Base-by-base conservation (phyloP, 2,329 filamentous ascomycete species). In the Cladosporium colombiae region DNA sequence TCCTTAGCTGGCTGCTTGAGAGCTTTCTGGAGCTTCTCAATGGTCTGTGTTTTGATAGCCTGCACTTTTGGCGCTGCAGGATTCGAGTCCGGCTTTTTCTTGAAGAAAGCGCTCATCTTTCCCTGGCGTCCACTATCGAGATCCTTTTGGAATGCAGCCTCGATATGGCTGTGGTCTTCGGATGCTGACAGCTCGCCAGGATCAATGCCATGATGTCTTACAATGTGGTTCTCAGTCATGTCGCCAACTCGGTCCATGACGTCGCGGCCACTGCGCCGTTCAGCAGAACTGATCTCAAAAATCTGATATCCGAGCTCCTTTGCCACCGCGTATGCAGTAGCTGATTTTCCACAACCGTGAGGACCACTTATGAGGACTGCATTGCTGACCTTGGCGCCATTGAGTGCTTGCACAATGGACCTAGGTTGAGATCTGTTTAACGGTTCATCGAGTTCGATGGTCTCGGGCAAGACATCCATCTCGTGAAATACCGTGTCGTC, bases 221-320 rank as follows among this genome's bases (percentile, higher is more conserved):
- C 94, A 1, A 97, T 84, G 77, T 99, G 95, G 72, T 99, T 98
- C 68, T 89, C 89, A 4, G 93, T 95, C 94, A 99, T 98, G 78
- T 99, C 93, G 49, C 95, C 96, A 53, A 99, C 92, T 71, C 87
- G 91, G 73, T 99, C 95, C 37, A 96, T 77, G 57, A 99, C 88
- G 73, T 99, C 95, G 76, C 90, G 95, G 35, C 93, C 94, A 74
- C 88, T 96, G 68, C 95, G 85, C 60, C 93, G 88, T 70, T 87
- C 92, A 67, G 92, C 88, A 0, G 94, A 81, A 73, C 96, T 96
- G 74, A 99, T 93, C 78, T 99, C 95, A 70, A 99, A 99, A 1
- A 99, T 86, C 73, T 97, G 93, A 74, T 96, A 98, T 1, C 87
- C 92, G 18, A 98, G 83, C 78, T 99, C 94, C 73, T 91, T 94